A percentile compares a stretch with the other conserved stretches of the same genome.
These are phyloP conservation scores for Candida qinlingensis DNA, from an alignment of 805 yeast genomes.

Conservation along the genomic window DNA sequence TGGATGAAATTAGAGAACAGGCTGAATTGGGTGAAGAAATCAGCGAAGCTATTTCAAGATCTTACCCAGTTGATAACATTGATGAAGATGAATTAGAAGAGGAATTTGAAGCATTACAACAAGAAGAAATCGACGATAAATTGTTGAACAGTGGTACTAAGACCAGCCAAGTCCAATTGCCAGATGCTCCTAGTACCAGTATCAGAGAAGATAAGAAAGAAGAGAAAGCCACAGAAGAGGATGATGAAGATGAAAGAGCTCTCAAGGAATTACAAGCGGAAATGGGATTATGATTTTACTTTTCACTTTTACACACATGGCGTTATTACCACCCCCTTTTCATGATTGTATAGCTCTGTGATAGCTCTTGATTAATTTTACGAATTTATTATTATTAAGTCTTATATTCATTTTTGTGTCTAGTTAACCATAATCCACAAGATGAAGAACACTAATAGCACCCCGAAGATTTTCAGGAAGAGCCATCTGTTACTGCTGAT, in stretches of 20 bases:
- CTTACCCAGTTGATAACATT: slow-evolving; percentile 70
- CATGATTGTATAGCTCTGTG: background rate
- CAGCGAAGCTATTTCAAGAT: slow-evolving; percentile 92
- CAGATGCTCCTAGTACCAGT: slow-evolving; percentile 40
- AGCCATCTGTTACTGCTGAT: slow-evolving; percentile 91
- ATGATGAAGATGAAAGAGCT: slow-evolving; percentile 84
- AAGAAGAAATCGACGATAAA: slow-evolving; percentile 33
- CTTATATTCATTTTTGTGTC: background rate
- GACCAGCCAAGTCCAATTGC: slow-evolving; percentile 30
- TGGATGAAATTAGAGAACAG: slow-evolving; percentile 98
- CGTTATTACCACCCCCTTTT: background rate
- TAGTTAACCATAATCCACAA: slow-evolving; percentile 76
- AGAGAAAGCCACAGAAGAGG: slow-evolving; percentile 55
- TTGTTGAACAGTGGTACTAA: slow-evolving; percentile 39
- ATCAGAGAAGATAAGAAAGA: slow-evolving; percentile 23
- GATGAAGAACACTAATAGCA: slow-evolving; percentile 69
- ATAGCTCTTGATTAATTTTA: background rate
- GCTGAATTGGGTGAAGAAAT: slow-evolving; percentile 93
- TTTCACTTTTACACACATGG: background rate
- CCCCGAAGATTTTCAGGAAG: slow-evolving; percentile 83
- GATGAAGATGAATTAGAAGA: slow-evolving; percentile 28
- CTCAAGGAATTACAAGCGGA: slow-evolving; percentile 77
- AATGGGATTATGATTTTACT: slow-evolving; percentile 57
- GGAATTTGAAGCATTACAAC: slow-evolving; percentile 11
- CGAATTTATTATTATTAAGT: background rate